Conservation (phyloP, 306 rosid species). For the Begonia masoniana region DNA sequence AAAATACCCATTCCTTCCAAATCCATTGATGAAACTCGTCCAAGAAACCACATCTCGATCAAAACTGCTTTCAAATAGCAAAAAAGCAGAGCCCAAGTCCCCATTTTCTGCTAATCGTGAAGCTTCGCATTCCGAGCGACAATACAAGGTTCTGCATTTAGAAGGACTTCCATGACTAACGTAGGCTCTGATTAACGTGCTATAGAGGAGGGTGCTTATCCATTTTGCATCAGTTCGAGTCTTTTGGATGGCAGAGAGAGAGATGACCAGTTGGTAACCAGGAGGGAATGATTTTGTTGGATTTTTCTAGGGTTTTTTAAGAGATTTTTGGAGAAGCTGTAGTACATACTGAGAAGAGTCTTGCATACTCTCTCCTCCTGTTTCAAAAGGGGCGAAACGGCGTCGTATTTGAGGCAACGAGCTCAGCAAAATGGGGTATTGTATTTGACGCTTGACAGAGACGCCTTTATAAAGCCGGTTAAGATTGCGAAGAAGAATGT, state of each 20-base stretch:
- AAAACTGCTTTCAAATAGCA: constrained; percentile 30
- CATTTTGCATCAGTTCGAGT: constrained; percentile 25
- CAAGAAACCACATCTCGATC: constrained; percentile 56
- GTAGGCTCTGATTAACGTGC: no score
- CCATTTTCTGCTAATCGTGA: no score
- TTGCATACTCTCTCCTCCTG: constrained; percentile 11
- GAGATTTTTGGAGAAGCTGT: constrained; percentile 44
- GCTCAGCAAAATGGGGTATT: no score
- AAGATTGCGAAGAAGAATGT: constrained; percentile 12
- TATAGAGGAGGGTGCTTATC: constrained; percentile 46
- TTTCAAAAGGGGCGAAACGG: no score
- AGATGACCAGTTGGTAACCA: constrained; percentile 39
- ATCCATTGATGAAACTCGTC: constrained; percentile 60
- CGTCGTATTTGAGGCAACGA: no score
- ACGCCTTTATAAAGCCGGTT: neutral
- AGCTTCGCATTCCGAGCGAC: no score
- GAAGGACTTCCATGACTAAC: constrained; percentile 19
- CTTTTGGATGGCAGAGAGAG: neutral
- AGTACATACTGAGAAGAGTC: constrained; percentile 21
- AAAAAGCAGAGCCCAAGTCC: constrained; percentile 40
- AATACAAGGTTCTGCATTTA: constrained; percentile 26
- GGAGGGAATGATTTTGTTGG: constrained; percentile 50
- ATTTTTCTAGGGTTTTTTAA: constrained; percentile 23
- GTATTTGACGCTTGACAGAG: no score
- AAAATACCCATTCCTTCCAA: constrained; percentile 27